Evolutionary conservation across 73 alveolate genomes (phyloP).

Genomic region (Paramecium caudatum): DNA sequence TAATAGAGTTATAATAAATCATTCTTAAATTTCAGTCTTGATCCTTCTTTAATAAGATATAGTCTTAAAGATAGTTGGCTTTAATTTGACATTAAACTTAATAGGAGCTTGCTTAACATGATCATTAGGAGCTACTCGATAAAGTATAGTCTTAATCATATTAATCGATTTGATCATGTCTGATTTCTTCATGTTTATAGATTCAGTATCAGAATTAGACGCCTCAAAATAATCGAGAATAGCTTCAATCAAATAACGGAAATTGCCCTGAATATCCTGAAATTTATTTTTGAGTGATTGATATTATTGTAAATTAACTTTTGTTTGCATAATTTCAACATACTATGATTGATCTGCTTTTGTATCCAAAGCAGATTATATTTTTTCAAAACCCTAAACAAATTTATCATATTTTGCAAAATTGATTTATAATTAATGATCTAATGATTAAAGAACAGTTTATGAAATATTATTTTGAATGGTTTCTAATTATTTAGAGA

Average conservation of each 20-base stretch:
- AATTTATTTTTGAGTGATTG: not conserved
- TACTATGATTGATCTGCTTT: slow-evolving; percentile 16
- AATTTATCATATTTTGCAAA: not conserved
- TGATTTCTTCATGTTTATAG: slow-evolving; percentile 30
- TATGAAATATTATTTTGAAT: not conserved
- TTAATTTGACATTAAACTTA: slow-evolving; percentile 17
- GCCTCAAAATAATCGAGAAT: not conserved
- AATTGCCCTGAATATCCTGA: not conserved
- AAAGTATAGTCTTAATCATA: not conserved
- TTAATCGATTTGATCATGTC: slow-evolving; percentile 8
- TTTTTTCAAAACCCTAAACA: not conserved
- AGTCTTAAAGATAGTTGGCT: slow-evolving; percentile 21
- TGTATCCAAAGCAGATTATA: not conserved
- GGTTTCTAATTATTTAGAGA: not conserved
- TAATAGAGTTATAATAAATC: too few relatives aligned
- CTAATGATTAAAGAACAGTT: not conserved
- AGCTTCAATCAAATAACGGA: slow-evolving; percentile 10
- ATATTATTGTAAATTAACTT: not conserved
- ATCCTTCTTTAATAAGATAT: not conserved
- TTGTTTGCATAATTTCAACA: slow-evolving; percentile 6
- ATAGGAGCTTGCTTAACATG: not conserved
- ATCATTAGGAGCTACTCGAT: not conserved
- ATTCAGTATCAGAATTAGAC: not conserved
- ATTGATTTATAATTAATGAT: not conserved
- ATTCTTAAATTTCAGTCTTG: slow-evolving; percentile 1